Percentiles rank a stretch among this genome's conserved stretches.
Conservation (phyloP, 495 filamentous ascomycete genomes). For the Podospora tetraspora region DNA sequence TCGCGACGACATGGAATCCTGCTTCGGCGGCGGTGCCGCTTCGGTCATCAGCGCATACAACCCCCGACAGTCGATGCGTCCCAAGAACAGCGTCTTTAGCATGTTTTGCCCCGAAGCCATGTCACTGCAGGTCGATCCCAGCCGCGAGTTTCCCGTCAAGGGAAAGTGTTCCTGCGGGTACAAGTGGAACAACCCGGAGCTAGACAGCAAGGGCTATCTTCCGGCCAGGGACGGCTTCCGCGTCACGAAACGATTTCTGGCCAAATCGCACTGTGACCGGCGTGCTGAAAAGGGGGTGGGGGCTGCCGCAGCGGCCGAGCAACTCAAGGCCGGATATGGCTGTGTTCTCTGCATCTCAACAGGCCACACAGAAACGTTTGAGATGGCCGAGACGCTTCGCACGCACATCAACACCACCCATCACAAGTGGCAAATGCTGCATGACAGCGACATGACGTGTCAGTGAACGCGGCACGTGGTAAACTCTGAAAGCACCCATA, state of each 20-base stretch:
- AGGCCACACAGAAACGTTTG: conserved; percentile 32
- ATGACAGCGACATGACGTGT: conserved; percentile 33
- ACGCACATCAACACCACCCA: conserved; percentile 33
- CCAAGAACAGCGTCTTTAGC: conserved; percentile 38
- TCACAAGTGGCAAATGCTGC: conserved; percentile 39
- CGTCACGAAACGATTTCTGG: conserved; percentile 34
- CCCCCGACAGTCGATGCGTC: conserved; percentile 13
- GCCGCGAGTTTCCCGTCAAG: conserved; percentile 21
- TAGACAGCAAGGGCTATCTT: conserved; percentile 13
- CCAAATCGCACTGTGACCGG: conserved; percentile 34
- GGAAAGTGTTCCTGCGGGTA: conserved; percentile 33
- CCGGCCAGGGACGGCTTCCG: conserved; percentile 33
- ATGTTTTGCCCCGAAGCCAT: conserved; percentile 37
- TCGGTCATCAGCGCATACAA: conserved; percentile 9
- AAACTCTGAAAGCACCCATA: neutral
- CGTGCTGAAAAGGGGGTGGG: conserved; percentile 18
- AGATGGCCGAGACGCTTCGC: conserved; percentile 25
- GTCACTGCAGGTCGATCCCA: conserved; percentile 32
- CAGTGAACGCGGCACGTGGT: neutral
- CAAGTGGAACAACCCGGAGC: conserved; percentile 26
- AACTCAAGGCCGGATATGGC: conserved; percentile 18
- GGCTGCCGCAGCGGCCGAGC: conserved; percentile 8
- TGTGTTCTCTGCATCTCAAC: conserved; percentile 28
- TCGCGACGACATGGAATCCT: conserved; percentile 26
- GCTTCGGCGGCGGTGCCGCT: conserved; percentile 10